Percentiles rank a stretch among this genome's conserved stretches.
These are phyloP conservation scores for Kluyveromyces sp. DNA, from an alignment of 1,139 yeast species.

Conservation along the genomic window DNA sequence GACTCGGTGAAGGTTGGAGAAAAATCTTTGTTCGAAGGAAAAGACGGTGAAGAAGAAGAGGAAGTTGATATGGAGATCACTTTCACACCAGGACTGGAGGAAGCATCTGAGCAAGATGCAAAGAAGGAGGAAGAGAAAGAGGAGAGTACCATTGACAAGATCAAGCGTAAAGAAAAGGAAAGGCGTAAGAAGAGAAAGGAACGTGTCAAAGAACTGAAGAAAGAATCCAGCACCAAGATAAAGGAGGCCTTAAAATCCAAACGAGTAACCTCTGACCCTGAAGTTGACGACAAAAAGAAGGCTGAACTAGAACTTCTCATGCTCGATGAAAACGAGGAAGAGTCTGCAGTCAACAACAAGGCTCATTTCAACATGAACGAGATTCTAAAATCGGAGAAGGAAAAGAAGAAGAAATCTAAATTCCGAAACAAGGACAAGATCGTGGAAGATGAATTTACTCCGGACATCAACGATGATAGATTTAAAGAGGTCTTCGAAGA, in stretches of 20 bases:
- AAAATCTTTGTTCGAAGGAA: constrained; percentile 29
- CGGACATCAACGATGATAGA: constrained; percentile 74
- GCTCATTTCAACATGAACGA: constrained; percentile 78
- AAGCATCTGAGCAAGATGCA: constrained; percentile 28
- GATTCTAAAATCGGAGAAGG: constrained; percentile 64
- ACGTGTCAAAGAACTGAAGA: constrained; percentile 53
- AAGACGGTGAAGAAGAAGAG: constrained; percentile 42
- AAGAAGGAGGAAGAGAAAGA: constrained; percentile 40
- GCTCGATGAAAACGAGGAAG: constrained; percentile 50
- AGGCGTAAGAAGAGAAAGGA: constrained; percentile 78
- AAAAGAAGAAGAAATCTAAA: constrained; percentile 42
- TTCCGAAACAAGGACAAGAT: constrained; percentile 46
- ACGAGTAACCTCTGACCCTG: constrained; percentile 17
- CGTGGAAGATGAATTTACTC: constrained; percentile 56
- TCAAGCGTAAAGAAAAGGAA: constrained; percentile 86
- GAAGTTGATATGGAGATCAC: constrained; percentile 95
- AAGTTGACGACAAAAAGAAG: constrained; percentile 36
- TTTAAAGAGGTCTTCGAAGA: constrained; percentile 81
- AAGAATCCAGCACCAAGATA: constrained; percentile 39
- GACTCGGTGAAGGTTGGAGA: constrained; percentile 37
- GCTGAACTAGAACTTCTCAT: constrained; percentile 72
- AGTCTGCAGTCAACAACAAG: constrained; percentile 35
- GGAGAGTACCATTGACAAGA: constrained; percentile 73
- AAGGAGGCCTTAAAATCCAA: constrained; percentile 28
- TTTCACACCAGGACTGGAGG: constrained; percentile 80